Conservation (phyloP, 805 yeast species). For the Starmerella gropengiesseri region DNA sequence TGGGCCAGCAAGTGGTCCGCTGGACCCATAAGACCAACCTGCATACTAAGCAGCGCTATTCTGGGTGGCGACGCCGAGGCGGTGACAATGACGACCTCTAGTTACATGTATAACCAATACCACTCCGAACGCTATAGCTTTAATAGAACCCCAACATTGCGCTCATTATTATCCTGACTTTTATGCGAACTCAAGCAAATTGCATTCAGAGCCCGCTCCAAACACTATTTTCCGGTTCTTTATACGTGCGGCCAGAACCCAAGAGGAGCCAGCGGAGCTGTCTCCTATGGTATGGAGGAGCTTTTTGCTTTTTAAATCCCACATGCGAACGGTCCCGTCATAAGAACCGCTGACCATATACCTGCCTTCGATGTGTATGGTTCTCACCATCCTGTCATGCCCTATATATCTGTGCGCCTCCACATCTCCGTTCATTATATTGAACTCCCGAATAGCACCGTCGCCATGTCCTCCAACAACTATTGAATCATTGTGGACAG, state of each 20-base stretch:
- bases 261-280: background rate
- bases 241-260: constrained; percentile 9
- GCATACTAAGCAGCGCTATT: constrained; percentile 17
- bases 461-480: background rate
- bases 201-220: constrained; percentile 2
- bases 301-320: constrained; percentile 26
- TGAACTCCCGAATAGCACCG: background rate
- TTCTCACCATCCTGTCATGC: constrained; percentile 74
- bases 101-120: background rate
- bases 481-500: background rate
- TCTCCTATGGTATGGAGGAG: constrained; percentile 20
- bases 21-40: constrained; percentile 23
- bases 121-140: background rate
- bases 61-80: constrained; percentile 8
- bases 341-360: constrained; percentile 69
- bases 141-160: background rate
- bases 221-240: background rate
- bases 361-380: constrained; percentile 63
- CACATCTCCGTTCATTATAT: background rate
- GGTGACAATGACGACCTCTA: background rate
- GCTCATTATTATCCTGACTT: background rate
- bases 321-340: constrained; percentile 29
- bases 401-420: constrained; percentile 35
- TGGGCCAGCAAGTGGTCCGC: constrained; percentile 34
- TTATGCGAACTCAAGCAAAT: background rate